Conservation (phyloP, 192 early-diverging fungal genomes). For the Mortierella alpina region DNA sequence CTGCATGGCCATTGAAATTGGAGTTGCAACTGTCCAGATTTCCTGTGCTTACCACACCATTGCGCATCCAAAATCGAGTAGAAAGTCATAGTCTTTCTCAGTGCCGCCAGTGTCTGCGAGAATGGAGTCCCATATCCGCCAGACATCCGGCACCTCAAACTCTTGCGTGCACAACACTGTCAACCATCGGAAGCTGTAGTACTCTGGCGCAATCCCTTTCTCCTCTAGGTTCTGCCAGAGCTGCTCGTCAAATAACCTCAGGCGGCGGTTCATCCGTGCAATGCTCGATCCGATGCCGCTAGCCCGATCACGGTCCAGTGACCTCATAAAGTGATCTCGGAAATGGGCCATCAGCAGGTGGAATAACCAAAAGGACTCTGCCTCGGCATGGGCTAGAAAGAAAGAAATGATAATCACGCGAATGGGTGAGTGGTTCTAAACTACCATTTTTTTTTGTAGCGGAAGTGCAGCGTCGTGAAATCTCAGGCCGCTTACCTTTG, state of each 20-base stretch:
- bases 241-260: conserved; percentile 67
- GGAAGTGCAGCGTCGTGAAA: not conserved
- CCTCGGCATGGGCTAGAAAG: conserved; percentile 75
- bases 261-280: conserved; percentile 63
- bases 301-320: conserved; percentile 68
- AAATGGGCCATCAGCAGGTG: conserved; percentile 75
- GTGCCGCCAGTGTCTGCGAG: conserved; percentile 71
- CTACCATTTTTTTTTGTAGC: not conserved
- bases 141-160: conserved; percentile 80
- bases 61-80: conserved; percentile 78
- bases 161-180: conserved; percentile 82
- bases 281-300: conserved; percentile 73
- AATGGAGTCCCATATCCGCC: conserved; percentile 83
- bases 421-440: not conserved
- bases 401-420: not conserved
- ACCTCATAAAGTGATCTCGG: conserved; percentile 83
- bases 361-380: conserved; percentile 84
- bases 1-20: not conserved
- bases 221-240: conserved; percentile 70
- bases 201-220: conserved; percentile 76
- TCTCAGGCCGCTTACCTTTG: conserved; percentile 26
- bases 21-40: no score
- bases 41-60: conserved; percentile 69
- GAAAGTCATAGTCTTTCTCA: conserved; percentile 62
- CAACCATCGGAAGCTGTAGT: conserved; percentile 87